A percentile compares a stretch with the other conserved stretches of the same genome.
These are phyloP conservation scores for Solanum appendiculatum DNA, from an alignment of 257 asterid genomes.

Conservation along the genomic window DNA sequence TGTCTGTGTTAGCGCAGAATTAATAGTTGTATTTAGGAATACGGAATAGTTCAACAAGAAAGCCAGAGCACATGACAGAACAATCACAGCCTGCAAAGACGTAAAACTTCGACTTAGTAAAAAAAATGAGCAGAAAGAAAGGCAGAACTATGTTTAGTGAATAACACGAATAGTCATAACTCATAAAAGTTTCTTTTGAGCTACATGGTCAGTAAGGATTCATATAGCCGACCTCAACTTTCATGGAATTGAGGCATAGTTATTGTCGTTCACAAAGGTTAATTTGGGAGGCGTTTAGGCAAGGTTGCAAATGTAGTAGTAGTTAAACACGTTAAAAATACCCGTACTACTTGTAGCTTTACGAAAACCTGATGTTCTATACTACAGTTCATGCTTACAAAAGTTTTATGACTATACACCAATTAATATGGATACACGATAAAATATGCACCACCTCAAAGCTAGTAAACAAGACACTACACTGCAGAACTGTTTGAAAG, in stretches of 20 bases:
- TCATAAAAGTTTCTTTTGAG: background rate
- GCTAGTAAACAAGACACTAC: background rate
- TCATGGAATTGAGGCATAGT: background rate
- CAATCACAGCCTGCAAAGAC: constrained; percentile 7
- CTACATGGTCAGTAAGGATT: background rate
- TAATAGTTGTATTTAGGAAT: constrained; percentile 14
- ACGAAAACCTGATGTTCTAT: background rate
- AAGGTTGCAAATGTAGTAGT: background rate
- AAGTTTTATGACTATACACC: background rate
- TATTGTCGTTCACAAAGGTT: background rate
- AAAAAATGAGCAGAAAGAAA: background rate
- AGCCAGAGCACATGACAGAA: constrained; percentile 17
- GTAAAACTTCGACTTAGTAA: background rate
- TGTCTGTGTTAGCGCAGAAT: constrained; percentile 17
- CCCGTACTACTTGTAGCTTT: background rate
- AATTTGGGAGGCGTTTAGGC: background rate
- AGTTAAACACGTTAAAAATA: background rate
- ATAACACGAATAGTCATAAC: background rate
- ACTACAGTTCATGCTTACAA: background rate
- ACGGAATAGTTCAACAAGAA: constrained; percentile 11
- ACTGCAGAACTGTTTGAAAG: background rate
- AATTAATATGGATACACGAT: background rate
- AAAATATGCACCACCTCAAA: background rate
- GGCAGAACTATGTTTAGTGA: background rate
- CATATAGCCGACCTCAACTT: background rate